Base-by-base conservation (phyloP, 2,329 filamentous ascomycete species). In the Pseudonectria foliicola region DNA sequence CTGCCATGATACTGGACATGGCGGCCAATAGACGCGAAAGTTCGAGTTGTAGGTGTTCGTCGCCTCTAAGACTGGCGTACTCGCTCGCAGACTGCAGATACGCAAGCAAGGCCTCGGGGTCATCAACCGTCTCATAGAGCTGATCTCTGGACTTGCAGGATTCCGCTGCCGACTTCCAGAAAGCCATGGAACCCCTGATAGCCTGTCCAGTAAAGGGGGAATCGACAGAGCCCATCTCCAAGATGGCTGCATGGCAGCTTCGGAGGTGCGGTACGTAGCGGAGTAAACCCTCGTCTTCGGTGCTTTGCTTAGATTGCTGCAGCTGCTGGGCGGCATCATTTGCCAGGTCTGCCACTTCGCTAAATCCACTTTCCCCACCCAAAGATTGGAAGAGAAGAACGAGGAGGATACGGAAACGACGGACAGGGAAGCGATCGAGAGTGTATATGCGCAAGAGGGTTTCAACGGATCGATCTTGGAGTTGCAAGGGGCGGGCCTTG, bases 21-120 rank as follows among this genome's bases (percentile, higher is more conserved):
- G 48, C 39, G 11, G 57, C 58, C 1, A 65, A 63, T 3, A 77
- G 56, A 40, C 74, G 66, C 4, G 73, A 53, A 4, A 70, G 61
- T 0, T 60, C 56, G 0, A 69, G 61, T 23, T 73, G 62, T 8
- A 75, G 50, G 2, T 54, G 51, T 26, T 67, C 64, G 14, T 70
- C 62, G 15, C 73, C 74, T 37, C 66, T 64, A 33, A 77, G 63
- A 11, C 64, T 68, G 5, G 70, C 62, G 23, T 74, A 68, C 31
- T 76, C 67, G 21, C 64, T 64, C 10, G 74, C 48, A 0, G 73
- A 68, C 27, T 67, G 63, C 2, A 78, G 60, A 30, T 72, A 68
- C 10, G 62, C 59, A 10, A 76, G 52, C 4, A 78, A 57, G 1
- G 61, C 63, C 1, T 68, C 55, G 0, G 73, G 59, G 35, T 73